Base-by-base conservation (phyloP, 306 rosid species). In the Betula pendula region DNA sequence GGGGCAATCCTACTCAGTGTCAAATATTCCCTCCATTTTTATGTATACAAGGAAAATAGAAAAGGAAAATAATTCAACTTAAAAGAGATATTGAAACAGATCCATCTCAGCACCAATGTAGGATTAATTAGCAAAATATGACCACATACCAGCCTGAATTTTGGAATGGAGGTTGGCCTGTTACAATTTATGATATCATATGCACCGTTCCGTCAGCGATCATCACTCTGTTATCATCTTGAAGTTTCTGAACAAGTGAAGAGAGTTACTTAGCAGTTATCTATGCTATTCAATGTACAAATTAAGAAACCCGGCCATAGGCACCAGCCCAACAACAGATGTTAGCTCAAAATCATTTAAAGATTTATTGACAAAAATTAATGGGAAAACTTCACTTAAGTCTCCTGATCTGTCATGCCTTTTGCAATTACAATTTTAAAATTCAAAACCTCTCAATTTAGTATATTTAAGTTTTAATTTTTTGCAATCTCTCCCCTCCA, bases 221-320 rank as follows among this genome's bases (percentile, higher is more conserved):
- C 97, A 92, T 91, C 76, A 92, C 89, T 86, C 96, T 83, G 86
- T 91, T 91, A 68, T 87, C 96, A 72, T 84, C 94, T 92, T 92
- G 97, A 85, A 96, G 83, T 79, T 81, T 88, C 99, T 96, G 97
- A 72, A 72, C 11, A 74, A 78, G 84, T 70, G 45, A 55, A 55
- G 24, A 86, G 4, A 24, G 31, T 4, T 20, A 42, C 43, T 58
- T 35, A 35, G 24, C 38, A 42, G 19, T 27, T 50, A 35, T 25
- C 52, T 19, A 27, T 71, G 20, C 10, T 13, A 42, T 1, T 2
- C 29, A 42, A 2, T 8, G 45, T 43, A 40, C 49, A 35, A 49
- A 63, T 59, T 65, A 38, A 24, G 25, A 29, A 68, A 38, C 6
- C 42, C 6, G 42, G 42, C 42, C 42, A 70, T 5, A 13, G 9